Percentiles rank a stretch among this genome's conserved stretches.
Conservation (phyloP, 805 yeast genomes). For the Hanseniaspora thailandica region DNA sequence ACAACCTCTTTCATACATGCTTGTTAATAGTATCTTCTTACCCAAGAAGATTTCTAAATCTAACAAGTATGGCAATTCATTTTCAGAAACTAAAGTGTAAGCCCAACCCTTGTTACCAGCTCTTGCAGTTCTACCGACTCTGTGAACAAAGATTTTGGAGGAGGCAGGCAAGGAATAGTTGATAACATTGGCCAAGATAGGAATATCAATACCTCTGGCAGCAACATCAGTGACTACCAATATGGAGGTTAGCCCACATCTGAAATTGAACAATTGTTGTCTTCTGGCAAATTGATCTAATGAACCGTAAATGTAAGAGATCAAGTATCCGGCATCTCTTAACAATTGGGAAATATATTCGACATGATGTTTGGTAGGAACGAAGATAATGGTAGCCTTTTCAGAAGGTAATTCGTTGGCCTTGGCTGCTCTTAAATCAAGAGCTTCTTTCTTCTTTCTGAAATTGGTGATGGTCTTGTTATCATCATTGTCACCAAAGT, state of each 20-base stretch:
- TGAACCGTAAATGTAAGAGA: constrained; percentile 84
- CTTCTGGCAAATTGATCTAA: constrained; percentile 91
- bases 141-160: constrained; percentile 86
- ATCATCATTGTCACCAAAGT: constrained; percentile 30
- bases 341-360: constrained; percentile 71
- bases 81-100: constrained; percentile 71
- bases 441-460: constrained; percentile 29
- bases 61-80: constrained; percentile 77
- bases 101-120: constrained; percentile 99
- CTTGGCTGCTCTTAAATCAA: constrained; percentile 42
- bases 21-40: constrained; percentile 57
- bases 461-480: constrained; percentile 30
- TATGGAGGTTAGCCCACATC: constrained; percentile 72
- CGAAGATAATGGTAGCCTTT: constrained; percentile 81
- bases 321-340: constrained; percentile 70
- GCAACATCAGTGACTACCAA: constrained; percentile 96
- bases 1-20: constrained; percentile 54
- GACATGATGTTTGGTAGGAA: constrained; percentile 95
- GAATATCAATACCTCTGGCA: constrained; percentile 98
- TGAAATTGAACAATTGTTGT: constrained; percentile 71
- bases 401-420: constrained; percentile 79
- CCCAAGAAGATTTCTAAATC: constrained; percentile 88
- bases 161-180: constrained; percentile 84
- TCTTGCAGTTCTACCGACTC: constrained; percentile 99
- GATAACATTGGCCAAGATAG: constrained; percentile 86